Evolutionary conservation across 208 protist genomes (phyloP).

Genomic region (Crithidia fasciculata): DNA sequence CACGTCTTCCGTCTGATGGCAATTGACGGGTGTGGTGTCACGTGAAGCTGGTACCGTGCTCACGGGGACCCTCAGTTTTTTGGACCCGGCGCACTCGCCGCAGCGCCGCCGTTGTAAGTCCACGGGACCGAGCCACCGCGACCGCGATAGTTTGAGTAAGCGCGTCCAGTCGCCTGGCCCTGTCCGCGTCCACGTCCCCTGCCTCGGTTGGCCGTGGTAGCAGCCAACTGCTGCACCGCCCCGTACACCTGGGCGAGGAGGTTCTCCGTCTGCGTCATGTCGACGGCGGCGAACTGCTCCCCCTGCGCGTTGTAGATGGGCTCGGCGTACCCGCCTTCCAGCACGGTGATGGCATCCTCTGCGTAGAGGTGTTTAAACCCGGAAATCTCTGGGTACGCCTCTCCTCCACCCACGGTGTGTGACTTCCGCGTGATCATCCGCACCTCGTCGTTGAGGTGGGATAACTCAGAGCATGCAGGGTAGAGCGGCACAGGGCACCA

Average conservation of each 20-base stretch:
- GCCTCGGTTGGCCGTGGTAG: background rate
- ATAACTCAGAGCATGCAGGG: background rate
- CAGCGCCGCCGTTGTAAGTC: background rate
- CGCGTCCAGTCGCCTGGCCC: too few relatives aligned
- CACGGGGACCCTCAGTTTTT: constrained; percentile 1
- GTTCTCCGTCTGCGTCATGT: background rate
- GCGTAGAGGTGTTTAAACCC: background rate
- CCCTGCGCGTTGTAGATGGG: constrained; percentile 6
- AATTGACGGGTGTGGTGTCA: background rate
- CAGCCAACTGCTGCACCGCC: background rate
- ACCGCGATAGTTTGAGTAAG: background rate
- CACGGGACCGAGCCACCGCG: background rate
- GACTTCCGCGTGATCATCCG: background rate
- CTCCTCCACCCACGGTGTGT: background rate
- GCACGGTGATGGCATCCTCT: background rate
- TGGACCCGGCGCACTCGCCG: background rate
- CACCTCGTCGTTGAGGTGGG: background rate
- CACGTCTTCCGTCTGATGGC: background rate
- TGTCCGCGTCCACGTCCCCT: background rate
- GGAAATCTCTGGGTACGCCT: background rate
- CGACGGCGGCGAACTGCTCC: constrained; percentile 1
- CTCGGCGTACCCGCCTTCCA: constrained; percentile 5
- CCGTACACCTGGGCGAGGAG: background rate
- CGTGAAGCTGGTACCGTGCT: background rate
- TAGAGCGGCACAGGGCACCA: background rate